Evolutionary conservation across 1,284 basidiomycete genomes (phyloP), one percentile per base, ranked within the genome.

Genomic region (Malassezia sp.): DNA sequence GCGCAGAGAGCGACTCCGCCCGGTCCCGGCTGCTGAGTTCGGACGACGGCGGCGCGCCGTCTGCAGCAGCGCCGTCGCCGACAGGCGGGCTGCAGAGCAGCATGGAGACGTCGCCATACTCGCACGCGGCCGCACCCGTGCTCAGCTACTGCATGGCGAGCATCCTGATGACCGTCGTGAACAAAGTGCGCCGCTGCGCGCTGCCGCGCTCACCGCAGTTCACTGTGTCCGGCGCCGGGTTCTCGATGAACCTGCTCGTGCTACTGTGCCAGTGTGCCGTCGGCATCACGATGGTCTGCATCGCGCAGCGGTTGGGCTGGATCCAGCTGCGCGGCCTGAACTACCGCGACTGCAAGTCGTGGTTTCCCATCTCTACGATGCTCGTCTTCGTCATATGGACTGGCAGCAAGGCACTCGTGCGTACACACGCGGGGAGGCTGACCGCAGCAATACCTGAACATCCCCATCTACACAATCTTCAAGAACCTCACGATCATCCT

Each of bases 401-500:
- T 0, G 93, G 93, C 7, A 91, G 86, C 35, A 97, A 97, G 74
- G 89, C 87, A 65, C 75, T 97, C 69, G 89, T 89, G 59, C 72
- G 56, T 50, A 12, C 15, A 5, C 11, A n/a, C n/a, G n/a, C n/a
- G n/a, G n/a, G n/a, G n/a, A n/a, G n/a, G 17, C 24, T 28, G 4
- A 22, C 20, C 28, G 21, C 73, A 90, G 52, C 70, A 71, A 53
- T 59, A 56, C 33, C 61, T 71, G 52, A 64, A 61, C 46, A 70
- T 71, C 21, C 61, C 70, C 9, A 69, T 71, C 42, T 74, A 74
- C 61, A 74, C 93, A 3, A 97, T 99, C 59, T 97, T 97, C 80
- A 99, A 99, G 74, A 99, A 99, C 71, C 71, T 97, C 61, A 95
- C 93, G 22, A 99, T 97, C 66, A 96, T 97, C 59, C 78, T 99